A percentile compares a stretch with the other conserved stretches of the same genome.
phyloP scores from a whole-genome alignment of 2,329 filamentous ascomycete genomes.

The Tetracladium maxilliforme region DNA sequence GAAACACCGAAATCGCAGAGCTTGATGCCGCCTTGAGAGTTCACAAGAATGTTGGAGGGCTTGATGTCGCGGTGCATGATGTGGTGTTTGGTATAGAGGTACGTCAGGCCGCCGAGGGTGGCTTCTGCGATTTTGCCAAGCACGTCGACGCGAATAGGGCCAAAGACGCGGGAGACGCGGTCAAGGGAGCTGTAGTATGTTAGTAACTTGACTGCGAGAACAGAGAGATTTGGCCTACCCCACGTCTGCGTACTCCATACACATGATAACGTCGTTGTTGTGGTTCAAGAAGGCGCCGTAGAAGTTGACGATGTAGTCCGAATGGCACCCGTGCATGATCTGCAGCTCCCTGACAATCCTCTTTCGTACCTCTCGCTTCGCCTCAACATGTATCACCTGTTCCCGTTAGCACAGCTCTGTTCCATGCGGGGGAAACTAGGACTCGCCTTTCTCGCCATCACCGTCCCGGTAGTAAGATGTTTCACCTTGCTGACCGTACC shows the following conservation, averaged over 20 bases:
- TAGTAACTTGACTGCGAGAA: conserved; percentile 9
- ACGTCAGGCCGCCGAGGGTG: conserved; percentile 81
- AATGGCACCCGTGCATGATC: conserved; percentile 97
- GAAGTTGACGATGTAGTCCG: conserved; percentile 92
- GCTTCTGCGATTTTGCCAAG: conserved; percentile 96
- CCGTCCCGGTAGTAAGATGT: conserved; percentile 84
- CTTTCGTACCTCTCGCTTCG: conserved; percentile 92
- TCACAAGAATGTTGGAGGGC: conserved; percentile 92
- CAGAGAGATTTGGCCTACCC: conserved; percentile 49
- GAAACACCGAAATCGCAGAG: conserved; percentile 99
- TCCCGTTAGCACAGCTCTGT: conserved; percentile 1
- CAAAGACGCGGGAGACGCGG: conserved; percentile 85
- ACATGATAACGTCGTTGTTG: conserved; percentile 96
- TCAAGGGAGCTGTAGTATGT: conserved; percentile 59
- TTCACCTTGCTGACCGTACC: conserved; percentile 97
- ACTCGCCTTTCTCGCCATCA: conserved; percentile 92
- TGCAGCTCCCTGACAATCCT: conserved; percentile 94
- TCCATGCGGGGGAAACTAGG: not conserved
- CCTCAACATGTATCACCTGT: conserved; percentile 94
- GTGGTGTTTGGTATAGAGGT: conserved; percentile 87
- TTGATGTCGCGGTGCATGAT: conserved; percentile 99
- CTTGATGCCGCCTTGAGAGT: conserved; percentile 89
- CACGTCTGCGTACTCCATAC: conserved; percentile 99
- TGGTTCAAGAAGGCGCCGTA: conserved; percentile 96
- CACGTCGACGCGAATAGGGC: conserved; percentile 88